Conservation (phyloP, 176 grass and related monocot genomes). For the Secale cereale region DNA sequence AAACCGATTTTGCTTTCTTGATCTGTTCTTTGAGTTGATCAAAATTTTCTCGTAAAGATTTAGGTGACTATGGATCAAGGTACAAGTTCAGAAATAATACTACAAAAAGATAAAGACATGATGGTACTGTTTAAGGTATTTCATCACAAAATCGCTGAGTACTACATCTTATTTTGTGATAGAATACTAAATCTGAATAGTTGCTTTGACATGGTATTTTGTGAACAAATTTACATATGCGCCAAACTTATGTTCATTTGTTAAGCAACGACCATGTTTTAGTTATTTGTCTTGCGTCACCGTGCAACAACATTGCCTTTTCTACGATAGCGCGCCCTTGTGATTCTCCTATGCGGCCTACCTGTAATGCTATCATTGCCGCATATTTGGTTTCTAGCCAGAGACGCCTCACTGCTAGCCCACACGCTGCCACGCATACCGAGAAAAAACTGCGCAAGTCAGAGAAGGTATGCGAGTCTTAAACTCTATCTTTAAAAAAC, state of each 20-base stretch:
- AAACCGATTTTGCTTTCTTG: too few relatives aligned
- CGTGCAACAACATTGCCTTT: background rate
- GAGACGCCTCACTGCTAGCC: too few relatives aligned
- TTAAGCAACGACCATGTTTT: background rate
- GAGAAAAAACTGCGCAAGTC: too few relatives aligned
- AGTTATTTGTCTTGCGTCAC: background rate
- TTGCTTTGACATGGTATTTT: background rate
- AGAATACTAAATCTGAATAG: background rate
- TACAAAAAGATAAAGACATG: background rate
- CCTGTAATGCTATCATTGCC: background rate
- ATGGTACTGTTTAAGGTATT: background rate
- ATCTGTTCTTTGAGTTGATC: too few relatives aligned
- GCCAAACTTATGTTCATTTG: background rate
- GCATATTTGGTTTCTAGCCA: too few relatives aligned
- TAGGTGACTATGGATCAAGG: too few relatives aligned
- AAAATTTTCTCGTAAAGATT: too few relatives aligned
- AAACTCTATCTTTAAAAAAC: too few relatives aligned
- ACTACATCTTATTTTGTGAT: background rate
- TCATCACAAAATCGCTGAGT: background rate
- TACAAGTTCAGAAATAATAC: too few relatives aligned
- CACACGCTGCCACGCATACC: too few relatives aligned
- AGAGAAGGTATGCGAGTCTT: too few relatives aligned
- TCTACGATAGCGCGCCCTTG: background rate
- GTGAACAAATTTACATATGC: background rate
- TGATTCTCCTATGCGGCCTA: background rate